Conservation (phyloP, 2,329 filamentous ascomycete species). For the Diaporthe aspalathi region DNA sequence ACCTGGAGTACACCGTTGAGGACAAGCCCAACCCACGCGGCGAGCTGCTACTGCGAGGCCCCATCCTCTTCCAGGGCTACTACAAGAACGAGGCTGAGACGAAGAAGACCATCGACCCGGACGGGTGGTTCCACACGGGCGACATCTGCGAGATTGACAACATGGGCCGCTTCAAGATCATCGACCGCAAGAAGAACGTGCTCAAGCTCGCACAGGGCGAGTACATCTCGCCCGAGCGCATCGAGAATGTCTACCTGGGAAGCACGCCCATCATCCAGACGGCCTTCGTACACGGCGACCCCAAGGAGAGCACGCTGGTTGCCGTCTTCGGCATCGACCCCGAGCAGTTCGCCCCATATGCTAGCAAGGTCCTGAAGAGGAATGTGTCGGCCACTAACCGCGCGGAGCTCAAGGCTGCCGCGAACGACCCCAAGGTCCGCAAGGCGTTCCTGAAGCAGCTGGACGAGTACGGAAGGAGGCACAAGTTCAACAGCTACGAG, state of each 20-base stretch:
- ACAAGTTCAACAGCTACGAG: conserved; percentile 94
- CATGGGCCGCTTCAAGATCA: conserved; percentile 87
- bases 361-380: conserved; percentile 79
- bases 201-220: conserved; percentile 97
- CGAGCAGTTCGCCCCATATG: conserved; percentile 83
- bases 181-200: conserved; percentile 99
- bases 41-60: conserved; percentile 86
- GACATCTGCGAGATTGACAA: conserved; percentile 90
- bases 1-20: conserved; percentile 90
- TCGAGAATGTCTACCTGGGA: conserved; percentile 93
- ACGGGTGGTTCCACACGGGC: conserved; percentile 97
- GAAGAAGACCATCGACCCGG: conserved; percentile 79
- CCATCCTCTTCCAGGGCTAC: conserved; percentile 86
- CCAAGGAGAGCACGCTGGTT: conserved; percentile 82
- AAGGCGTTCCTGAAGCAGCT: conserved; percentile 82
- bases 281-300: conserved; percentile 92
- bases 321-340: conserved; percentile 90
- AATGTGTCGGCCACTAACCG: conserved; percentile 73
- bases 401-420: conserved; percentile 74
- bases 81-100: conserved; percentile 93
- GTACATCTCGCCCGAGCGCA: conserved; percentile 96
- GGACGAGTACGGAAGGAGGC: conserved; percentile 80
- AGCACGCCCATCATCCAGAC: conserved; percentile 81
- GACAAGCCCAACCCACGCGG: conserved; percentile 93
- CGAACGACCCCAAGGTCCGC: conserved; percentile 76